Base-by-base conservation (phyloP, 768 basidiomycete genomes). In the Lactarius pseudohatsudake region DNA sequence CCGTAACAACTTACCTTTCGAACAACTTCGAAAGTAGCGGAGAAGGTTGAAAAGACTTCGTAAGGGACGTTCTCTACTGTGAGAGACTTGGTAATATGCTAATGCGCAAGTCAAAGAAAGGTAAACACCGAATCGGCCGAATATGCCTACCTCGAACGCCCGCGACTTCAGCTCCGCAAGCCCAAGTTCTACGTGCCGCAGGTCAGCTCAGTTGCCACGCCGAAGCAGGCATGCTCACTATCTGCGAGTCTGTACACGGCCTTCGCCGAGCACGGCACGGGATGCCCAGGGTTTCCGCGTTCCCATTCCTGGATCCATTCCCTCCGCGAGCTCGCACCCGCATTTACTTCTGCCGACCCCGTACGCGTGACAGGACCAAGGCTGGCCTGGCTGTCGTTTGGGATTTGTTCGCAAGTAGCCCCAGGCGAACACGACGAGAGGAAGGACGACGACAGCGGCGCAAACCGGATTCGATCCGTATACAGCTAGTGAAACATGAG, bases 1-100 rank as follows among this genome's bases (percentile, higher is more conserved):
- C 64, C 40, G 59, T 10, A n/a, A 67, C 15, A 59, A 18, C 73
- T 57, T 57, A 86, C 89, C 82, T 89, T 91, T 60, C 92, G 81
- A 32, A 96, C 86, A 54, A 91, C 88, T 61, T 89, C 87, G 71
- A 92, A 94, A 0, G 87, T 85, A 6, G 89, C 89, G 6, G 91
- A 87, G 77, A 96, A 94, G 0, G 88, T 85, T 13, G 90, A 91
- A 73, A 96, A 96, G 43, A 90, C 87, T 74, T 96, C 93, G 70
- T 89, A 87, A 2, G 90, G 88, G 60, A 94, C 89, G 75, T 94
- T 95, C 16, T 89, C 84, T 15, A 90, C 84, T 0, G 86, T 87
- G 55, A 96, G 82, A 0, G 86, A 87, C 67, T 85, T 88, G 69
- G 86, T 78, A 55, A 96, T 94, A 74, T 94, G 88, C 85, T 92